Evolutionary conservation across 2,329 filamentous ascomycete species (phyloP).

Genomic region (Venturia aucupariae): DNA sequence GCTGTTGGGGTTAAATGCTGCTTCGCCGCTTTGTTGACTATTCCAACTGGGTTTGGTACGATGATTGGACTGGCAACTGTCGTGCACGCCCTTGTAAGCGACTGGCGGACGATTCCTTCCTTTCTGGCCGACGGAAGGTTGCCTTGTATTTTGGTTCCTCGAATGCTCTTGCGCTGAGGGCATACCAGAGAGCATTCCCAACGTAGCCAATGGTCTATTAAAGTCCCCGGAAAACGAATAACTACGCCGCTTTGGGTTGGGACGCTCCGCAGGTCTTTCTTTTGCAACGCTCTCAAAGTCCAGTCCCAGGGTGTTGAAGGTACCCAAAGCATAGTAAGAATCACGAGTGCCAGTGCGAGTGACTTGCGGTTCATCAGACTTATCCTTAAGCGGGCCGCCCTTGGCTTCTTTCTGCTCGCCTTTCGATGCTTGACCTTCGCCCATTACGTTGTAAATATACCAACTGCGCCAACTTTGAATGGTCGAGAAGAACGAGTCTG

Average conservation of each 20-base stretch:
- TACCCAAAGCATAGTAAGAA: constrained; percentile 12
- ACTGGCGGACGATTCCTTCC: background rate
- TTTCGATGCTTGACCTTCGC: constrained; percentile 35
- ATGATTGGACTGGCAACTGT: background rate
- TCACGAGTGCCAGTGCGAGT: constrained; percentile 15
- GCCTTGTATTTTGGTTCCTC: background rate
- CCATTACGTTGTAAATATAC: constrained; percentile 71
- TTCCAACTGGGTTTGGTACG: constrained; percentile 2
- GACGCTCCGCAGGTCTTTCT: background rate
- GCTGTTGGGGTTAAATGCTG: constrained; percentile 37
- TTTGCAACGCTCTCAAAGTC: constrained; percentile 5
- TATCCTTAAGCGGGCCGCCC: constrained; percentile 15
- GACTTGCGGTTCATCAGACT: constrained; percentile 22
- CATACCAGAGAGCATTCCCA: background rate
- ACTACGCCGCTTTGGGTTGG: background rate
- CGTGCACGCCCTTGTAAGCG: background rate
- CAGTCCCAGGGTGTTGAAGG: constrained; percentile 10
- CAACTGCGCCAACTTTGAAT: constrained; percentile 83
- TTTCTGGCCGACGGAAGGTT: background rate
- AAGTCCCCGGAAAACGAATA: background rate
- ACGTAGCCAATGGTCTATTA: constrained; percentile 4
- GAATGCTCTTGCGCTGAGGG: constrained; percentile 14
- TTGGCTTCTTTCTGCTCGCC: constrained; percentile 24
- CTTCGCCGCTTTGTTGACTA: constrained; percentile 6
- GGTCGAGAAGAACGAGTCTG: constrained; percentile 58